These are phyloP conservation scores for Xylaria polymorpha DNA, from an alignment of 2,329 filamentous ascomycete genomes.

Conservation along the genomic window DNA sequence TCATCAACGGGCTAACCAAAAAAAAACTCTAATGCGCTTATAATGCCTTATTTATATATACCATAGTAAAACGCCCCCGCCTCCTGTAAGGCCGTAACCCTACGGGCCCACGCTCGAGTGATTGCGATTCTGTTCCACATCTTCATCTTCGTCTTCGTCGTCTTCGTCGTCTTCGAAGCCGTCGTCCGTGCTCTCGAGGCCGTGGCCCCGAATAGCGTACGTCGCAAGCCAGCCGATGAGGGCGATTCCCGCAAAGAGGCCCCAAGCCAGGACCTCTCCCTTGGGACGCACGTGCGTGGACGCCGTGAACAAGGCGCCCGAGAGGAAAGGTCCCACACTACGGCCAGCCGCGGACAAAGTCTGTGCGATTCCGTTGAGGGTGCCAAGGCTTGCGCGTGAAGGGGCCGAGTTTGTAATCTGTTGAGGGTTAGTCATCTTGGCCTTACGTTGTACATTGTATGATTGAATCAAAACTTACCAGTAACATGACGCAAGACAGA, in stretches of 20 bases:
- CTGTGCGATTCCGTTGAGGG: slow-evolving; percentile 92
- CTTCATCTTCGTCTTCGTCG: slow-evolving; percentile 48
- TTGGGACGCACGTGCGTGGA: slow-evolving; percentile 79
- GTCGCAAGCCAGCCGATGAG: slow-evolving; percentile 84
- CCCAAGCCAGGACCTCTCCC: slow-evolving; percentile 87
- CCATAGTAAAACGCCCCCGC: not conserved
- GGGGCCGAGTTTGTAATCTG: slow-evolving; percentile 92
- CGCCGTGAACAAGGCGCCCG: slow-evolving; percentile 85
- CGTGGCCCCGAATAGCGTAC: slow-evolving; percentile 76
- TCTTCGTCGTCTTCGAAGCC: slow-evolving; percentile 51
- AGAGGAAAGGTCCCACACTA: slow-evolving; percentile 87
- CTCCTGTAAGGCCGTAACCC: not conserved
- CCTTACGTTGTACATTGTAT: not conserved
- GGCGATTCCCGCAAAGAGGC: slow-evolving; percentile 84
- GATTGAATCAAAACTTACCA: slow-evolving; percentile 67
- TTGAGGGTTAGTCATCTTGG: slow-evolving; percentile 14
- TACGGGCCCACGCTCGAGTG: slow-evolving; percentile 12
- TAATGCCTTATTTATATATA: not conserved
- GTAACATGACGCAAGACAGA: slow-evolving; percentile 85
- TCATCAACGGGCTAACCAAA: not conserved
- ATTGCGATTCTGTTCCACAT: slow-evolving; percentile 30
- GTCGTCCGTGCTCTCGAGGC: slow-evolving; percentile 69
- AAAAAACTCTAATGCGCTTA: slow-evolving; percentile 1
- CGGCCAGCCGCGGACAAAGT: slow-evolving; percentile 91
- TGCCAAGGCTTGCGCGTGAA: slow-evolving; percentile 85